Percentiles rank a stretch among this genome's conserved stretches.
These are phyloP conservation scores for Bipolaris sorokiniana DNA, from an alignment of 2,329 filamentous ascomycete species.

Conservation along the genomic window DNA sequence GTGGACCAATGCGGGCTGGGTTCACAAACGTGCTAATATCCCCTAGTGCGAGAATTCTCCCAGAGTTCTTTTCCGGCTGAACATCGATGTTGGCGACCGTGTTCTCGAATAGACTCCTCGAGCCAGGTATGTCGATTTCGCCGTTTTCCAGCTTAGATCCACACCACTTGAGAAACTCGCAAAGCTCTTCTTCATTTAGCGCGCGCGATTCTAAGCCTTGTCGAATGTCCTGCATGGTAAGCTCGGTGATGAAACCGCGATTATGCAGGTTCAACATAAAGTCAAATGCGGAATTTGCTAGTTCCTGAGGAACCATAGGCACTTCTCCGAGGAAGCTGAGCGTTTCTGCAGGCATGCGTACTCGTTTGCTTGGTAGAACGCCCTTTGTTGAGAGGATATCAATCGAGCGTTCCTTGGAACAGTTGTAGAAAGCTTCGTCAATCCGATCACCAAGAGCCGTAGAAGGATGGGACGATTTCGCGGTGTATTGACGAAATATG, in stretches of 20 bases:
- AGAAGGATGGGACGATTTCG: slow-evolving; percentile 88
- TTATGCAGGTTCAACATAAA: slow-evolving; percentile 83
- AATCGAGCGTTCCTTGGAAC: slow-evolving; percentile 76
- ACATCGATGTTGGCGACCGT: slow-evolving; percentile 72
- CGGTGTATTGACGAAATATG: slow-evolving; percentile 84
- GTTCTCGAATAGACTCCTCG: slow-evolving; percentile 75
- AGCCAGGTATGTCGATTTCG: slow-evolving; percentile 72
- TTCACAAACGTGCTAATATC: slow-evolving; percentile 77
- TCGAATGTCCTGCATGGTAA: slow-evolving; percentile 86
- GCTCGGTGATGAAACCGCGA: slow-evolving; percentile 83
- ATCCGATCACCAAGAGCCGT: slow-evolving; percentile 82
- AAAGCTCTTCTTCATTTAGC: slow-evolving; percentile 76
- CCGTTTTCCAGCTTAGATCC: slow-evolving; percentile 72
- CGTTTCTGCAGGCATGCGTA: slow-evolving; percentile 75
- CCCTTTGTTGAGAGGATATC: slow-evolving; percentile 89
- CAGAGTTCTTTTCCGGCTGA: slow-evolving; percentile 60
- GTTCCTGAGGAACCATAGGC: slow-evolving; percentile 78
- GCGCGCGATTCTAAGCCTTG: slow-evolving; percentile 82
- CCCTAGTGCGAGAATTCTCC: slow-evolving; percentile 77
- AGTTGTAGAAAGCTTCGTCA: slow-evolving; percentile 95
- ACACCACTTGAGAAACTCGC: slow-evolving; percentile 85
- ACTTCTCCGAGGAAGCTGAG: slow-evolving; percentile 85
- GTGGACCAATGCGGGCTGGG: slow-evolving; percentile 78
- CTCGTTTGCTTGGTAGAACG: slow-evolving; percentile 80
- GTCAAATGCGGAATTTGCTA: slow-evolving; percentile 68